These are phyloP conservation scores for Globisporangium camurandrum DNA, from an alignment of 352 stramenopile genomes.

Conservation along the genomic window DNA sequence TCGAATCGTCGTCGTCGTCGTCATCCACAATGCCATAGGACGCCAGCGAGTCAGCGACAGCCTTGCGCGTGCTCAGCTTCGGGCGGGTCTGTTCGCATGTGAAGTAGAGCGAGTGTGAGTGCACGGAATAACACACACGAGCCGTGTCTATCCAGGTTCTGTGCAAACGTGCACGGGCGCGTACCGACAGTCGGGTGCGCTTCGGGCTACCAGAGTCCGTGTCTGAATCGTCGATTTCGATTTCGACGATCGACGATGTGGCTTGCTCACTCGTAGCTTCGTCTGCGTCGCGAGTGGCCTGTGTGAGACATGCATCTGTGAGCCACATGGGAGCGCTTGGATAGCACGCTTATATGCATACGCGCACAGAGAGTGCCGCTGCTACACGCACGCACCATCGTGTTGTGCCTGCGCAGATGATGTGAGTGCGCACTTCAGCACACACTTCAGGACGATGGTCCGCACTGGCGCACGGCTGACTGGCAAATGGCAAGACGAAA, in stretches of 20 bases:
- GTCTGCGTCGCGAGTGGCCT: conserved; percentile 6
- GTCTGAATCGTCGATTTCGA: conserved; percentile 14
- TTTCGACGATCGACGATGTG: conserved; percentile 8
- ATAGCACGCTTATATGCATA: background rate
- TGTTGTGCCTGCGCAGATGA: background rate
- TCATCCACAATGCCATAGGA: conserved; percentile 25
- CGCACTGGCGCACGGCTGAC: too few relatives aligned
- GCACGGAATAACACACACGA: background rate
- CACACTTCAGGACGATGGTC: too few relatives aligned
- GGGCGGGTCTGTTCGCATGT: conserved; percentile 11
- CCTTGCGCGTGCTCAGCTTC: conserved; percentile 18
- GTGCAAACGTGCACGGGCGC: background rate
- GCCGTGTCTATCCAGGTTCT: background rate
- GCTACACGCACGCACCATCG: too few relatives aligned
- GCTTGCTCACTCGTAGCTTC: conserved; percentile 1
- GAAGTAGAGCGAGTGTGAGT: background rate
- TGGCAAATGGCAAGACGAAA: too few relatives aligned
- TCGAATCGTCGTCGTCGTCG: conserved; percentile 20
- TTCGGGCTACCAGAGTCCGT: conserved; percentile 11
- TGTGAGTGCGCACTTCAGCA: too few relatives aligned
- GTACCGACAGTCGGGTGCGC: background rate
- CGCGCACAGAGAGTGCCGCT: background rate
- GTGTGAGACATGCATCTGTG: too few relatives aligned
- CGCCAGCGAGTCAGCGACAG: background rate
- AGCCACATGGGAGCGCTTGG: too few relatives aligned